A percentile compares a stretch with the other conserved stretches of the same genome.
Conservation (phyloP, 1,284 basidiomycete species). For the Gymnopus androsaceus region DNA sequence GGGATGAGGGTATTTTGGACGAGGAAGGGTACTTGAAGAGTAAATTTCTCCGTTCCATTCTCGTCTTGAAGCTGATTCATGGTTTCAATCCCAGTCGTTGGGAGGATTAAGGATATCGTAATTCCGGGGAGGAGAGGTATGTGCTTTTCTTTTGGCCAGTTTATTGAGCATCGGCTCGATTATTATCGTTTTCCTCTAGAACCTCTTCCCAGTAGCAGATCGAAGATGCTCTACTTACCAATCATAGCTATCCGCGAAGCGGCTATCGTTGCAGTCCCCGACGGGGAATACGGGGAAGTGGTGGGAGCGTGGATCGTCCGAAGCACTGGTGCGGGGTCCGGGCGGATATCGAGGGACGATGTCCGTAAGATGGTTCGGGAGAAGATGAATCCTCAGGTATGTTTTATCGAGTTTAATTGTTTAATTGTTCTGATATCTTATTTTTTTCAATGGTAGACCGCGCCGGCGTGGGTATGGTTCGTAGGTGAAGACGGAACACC, state of each 20-base stretch:
- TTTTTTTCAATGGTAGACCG: conserved; percentile 54
- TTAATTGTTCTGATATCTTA: background rate
- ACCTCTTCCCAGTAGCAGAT: conserved; percentile 85
- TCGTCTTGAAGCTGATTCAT: background rate
- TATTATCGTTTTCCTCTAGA: conserved; percentile 40
- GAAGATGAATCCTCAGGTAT: conserved; percentile 76
- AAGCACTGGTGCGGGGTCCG: conserved; percentile 36
- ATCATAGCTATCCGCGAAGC: conserved; percentile 65
- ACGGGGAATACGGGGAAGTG: conserved; percentile 71
- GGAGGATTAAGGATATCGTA: conserved; percentile 83
- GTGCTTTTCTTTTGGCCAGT: background rate
- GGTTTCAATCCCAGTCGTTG: conserved; percentile 59
- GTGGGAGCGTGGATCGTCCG: conserved; percentile 78
- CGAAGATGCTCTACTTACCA: conserved; percentile 72
- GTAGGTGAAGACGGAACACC: conserved; percentile 62
- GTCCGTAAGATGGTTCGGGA: conserved; percentile 54
- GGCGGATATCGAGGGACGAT: conserved; percentile 45
- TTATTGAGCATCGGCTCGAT: background rate
- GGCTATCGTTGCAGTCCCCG: conserved; percentile 75
- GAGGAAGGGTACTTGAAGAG: conserved; percentile 79
- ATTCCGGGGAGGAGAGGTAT: conserved; percentile 81
- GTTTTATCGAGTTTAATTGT: conserved; percentile 18
- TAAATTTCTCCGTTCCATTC: conserved; percentile 32
- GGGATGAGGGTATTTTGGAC: conserved; percentile 83
- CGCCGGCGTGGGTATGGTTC: conserved; percentile 84